phyloP scores from a whole-genome alignment of 192 early-diverging fungal genomes.

The Coemansia biformis region DNA sequence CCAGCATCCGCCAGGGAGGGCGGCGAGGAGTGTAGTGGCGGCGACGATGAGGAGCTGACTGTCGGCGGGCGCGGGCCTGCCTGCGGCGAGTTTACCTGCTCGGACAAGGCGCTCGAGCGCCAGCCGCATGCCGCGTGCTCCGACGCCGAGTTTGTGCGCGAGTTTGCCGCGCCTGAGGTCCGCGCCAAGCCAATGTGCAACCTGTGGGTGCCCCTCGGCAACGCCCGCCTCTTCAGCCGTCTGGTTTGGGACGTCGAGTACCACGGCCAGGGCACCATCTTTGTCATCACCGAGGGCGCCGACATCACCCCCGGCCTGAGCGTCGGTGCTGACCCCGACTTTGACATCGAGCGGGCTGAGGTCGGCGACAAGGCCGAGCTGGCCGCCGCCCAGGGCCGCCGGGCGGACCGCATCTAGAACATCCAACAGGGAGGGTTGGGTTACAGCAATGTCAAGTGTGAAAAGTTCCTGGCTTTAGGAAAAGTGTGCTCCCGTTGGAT shows the following conservation, averaged over 20 bases:
- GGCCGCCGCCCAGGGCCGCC: not conserved
- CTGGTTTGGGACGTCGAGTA: conserved; percentile 25
- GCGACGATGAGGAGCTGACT: no score
- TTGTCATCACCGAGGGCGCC: conserved; percentile 29
- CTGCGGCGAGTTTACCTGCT: no score
- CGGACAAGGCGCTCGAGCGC: not conserved
- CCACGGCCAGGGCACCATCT: conserved; percentile 35
- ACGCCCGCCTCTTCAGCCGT: conserved; percentile 12
- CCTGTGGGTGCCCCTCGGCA: conserved; percentile 41
- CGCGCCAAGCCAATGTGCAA: conserved; percentile 25
- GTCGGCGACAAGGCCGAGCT: conserved; percentile 15
- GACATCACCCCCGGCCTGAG: conserved; percentile 8
- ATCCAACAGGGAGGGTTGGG: no score
- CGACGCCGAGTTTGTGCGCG: conserved; percentile 9
- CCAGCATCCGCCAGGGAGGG: no score
- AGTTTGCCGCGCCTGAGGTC: conserved; percentile 20
- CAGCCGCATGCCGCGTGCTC: not conserved
- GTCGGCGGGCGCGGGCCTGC: no score
- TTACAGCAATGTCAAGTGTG: no score
- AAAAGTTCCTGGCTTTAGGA: no score
- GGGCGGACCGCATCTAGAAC: not conserved
- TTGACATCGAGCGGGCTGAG: conserved; percentile 4
- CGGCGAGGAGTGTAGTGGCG: no score
- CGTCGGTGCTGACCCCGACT: conserved; percentile 20
- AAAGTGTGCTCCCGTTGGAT: no score